These are phyloP conservation scores for Tricladium varicosporioides DNA, from an alignment of 2,329 filamentous ascomycete species.

Conservation along the genomic window DNA sequence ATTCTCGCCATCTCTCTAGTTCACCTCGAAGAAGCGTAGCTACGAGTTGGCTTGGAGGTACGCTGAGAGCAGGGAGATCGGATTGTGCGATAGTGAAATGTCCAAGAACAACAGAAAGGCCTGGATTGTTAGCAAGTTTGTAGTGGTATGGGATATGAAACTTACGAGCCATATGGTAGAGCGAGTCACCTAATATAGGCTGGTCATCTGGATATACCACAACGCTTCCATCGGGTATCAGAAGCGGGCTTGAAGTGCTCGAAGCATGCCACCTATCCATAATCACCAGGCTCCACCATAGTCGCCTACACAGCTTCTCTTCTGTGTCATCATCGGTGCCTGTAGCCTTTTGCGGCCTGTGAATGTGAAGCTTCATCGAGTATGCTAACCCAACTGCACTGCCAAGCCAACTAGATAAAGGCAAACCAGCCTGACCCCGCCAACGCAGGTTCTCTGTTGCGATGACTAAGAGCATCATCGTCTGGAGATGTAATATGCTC, in stretches of 20 bases:
- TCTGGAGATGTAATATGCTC: constrained; percentile 60
- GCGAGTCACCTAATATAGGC: constrained; percentile 57
- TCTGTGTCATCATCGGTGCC: constrained; percentile 57
- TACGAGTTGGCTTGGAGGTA: constrained; percentile 42
- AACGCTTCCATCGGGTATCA: constrained; percentile 61
- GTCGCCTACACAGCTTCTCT: constrained; percentile 58
- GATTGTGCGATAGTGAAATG: constrained; percentile 47
- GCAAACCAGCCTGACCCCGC: constrained; percentile 42
- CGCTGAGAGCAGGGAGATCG: constrained; percentile 41
- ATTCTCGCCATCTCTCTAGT: constrained; percentile 64
- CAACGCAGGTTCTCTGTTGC: constrained; percentile 58
- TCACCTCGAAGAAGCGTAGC: constrained; percentile 53
- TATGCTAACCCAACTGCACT: constrained; percentile 66
- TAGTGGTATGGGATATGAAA: constrained; percentile 23
- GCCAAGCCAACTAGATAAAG: constrained; percentile 55
- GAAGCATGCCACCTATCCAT: constrained; percentile 73
- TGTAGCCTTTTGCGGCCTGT: constrained; percentile 39
- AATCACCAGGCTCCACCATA: constrained; percentile 71
- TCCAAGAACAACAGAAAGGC: constrained; percentile 57
- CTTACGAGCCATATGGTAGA: constrained; percentile 65
- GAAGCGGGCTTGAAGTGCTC: constrained; percentile 59
- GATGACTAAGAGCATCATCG: constrained; percentile 63
- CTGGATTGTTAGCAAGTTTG: constrained; percentile 34
- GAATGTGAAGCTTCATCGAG: constrained; percentile 58
- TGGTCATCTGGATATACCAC: constrained; percentile 60